Conservation (phyloP, 176 grass and related monocot genomes). For the Panicum miliaceum region DNA sequence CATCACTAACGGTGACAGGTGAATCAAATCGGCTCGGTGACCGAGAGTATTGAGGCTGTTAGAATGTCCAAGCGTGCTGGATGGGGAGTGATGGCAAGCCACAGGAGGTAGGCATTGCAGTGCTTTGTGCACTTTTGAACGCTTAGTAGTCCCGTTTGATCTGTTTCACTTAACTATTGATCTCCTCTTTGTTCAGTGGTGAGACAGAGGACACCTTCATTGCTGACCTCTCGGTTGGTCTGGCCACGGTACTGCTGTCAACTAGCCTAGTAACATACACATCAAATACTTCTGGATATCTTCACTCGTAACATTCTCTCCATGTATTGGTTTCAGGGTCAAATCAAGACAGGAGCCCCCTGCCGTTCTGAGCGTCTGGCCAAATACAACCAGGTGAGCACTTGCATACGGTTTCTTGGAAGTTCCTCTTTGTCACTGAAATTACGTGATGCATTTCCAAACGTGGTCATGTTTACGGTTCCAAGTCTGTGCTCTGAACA, state of each 20-base stretch:
- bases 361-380: conserved; percentile 95
- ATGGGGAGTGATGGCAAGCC: conserved; percentile 95
- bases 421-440: background rate
- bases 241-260: conserved; percentile 65
- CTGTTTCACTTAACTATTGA: background rate
- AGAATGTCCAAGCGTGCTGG: conserved; percentile 90
- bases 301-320: conserved; percentile 18
- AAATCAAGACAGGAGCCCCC: conserved; percentile 98
- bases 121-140: background rate
- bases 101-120: conserved; percentile 64
- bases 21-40: conserved; percentile 94
- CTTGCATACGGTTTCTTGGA: background rate
- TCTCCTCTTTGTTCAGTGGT: conserved; percentile 57
- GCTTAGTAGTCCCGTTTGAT: background rate
- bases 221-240: conserved; percentile 84
- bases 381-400: conserved; percentile 93
- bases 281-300: background rate
- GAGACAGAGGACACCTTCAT: conserved; percentile 99
- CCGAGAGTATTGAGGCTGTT: conserved; percentile 94
- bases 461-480: background rate
- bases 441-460: background rate
- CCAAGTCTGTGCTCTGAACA: background rate
- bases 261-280: background rate
- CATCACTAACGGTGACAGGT: conserved; percentile 48
- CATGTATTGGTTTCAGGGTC: conserved; percentile 59